Conservation (phyloP, 2,329 filamentous ascomycete species). For the Phaeomoniella chlamydospora region DNA sequence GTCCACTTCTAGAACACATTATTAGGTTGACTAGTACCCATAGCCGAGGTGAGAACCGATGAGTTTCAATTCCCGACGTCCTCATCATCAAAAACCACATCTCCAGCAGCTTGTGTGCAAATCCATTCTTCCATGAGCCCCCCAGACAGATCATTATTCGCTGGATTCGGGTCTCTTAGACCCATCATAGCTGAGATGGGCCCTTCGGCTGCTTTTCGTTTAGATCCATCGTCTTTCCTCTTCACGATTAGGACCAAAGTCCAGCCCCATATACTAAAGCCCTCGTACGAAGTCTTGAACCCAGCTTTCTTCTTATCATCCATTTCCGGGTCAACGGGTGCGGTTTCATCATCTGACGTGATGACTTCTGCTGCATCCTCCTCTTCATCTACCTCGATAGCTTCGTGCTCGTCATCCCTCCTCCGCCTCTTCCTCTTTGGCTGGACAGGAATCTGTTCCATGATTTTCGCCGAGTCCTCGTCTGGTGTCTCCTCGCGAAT, state of each 20-base stretch:
- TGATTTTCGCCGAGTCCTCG: slow-evolving; percentile 24
- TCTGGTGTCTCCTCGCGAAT: slow-evolving; percentile 48
- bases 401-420: slow-evolving; percentile 11
- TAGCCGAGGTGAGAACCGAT: too few species aligned
- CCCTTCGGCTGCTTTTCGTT: slow-evolving; percentile 14
- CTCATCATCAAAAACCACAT: not conserved
- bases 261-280: slow-evolving; percentile 88
- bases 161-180: not conserved
- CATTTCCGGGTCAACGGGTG: slow-evolving; percentile 15
- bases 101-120: not conserved
- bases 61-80: not conserved
- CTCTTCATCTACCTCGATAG: slow-evolving; percentile 7
- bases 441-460: slow-evolving; percentile 43
- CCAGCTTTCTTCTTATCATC: slow-evolving; percentile 79
- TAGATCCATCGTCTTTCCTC: slow-evolving; percentile 41
- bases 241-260: slow-evolving; percentile 84
- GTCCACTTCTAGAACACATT: too few species aligned
- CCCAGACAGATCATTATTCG: not conserved
- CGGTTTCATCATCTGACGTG: not conserved
- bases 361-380: slow-evolving; percentile 8
- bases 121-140: not conserved
- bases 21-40: too few species aligned
- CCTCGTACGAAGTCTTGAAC: slow-evolving; percentile 80
- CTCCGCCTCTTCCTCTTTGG: too few species aligned
- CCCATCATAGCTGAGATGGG: not conserved